Percentiles rank a stretch among this genome's conserved stretches.
phyloP scores from a whole-genome alignment of 257 asterid genomes.

The Dorcoceras hygrometricum region DNA sequence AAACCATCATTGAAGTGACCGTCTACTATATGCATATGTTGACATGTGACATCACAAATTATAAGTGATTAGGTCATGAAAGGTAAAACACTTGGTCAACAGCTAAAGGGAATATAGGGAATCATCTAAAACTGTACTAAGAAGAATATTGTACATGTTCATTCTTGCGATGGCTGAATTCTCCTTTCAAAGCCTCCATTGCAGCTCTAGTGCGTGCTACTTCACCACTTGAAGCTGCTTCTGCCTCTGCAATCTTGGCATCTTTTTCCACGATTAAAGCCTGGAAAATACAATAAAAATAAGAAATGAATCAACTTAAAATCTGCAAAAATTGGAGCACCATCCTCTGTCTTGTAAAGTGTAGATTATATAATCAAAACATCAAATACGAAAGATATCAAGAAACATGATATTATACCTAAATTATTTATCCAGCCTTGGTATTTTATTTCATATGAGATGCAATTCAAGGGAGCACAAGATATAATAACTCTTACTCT shows the following conservation, averaged over 20 bases:
- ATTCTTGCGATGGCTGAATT: conserved; percentile 58
- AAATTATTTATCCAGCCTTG: conserved; percentile 11
- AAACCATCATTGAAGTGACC: background rate
- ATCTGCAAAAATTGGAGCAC: conserved; percentile 22
- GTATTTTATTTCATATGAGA: conserved; percentile 19
- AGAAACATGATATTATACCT: background rate
- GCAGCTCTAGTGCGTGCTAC: conserved; percentile 89
- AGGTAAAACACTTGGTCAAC: background rate
- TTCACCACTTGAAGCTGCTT: conserved; percentile 99
- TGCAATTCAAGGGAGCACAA: conserved; percentile 24
- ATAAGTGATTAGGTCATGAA: background rate
- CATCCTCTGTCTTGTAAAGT: conserved; percentile 11
- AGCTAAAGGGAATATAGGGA: background rate
- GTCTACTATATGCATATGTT: background rate
- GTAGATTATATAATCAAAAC: conserved; percentile 8
- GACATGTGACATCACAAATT: background rate
- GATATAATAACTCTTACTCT: conserved; percentile 50
- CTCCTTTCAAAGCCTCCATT: conserved; percentile 82
- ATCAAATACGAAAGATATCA: conserved; percentile 17
- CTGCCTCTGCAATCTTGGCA: conserved; percentile 91
- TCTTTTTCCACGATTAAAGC: conserved; percentile 73
- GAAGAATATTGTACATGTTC: conserved; percentile 55
- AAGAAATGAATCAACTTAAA: conserved; percentile 22
- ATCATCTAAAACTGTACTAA: background rate
- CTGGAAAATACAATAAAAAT: conserved; percentile 38